phyloP scores from a whole-genome alignment of 164 flowering plant species.

The Saururus chinensis region DNA sequence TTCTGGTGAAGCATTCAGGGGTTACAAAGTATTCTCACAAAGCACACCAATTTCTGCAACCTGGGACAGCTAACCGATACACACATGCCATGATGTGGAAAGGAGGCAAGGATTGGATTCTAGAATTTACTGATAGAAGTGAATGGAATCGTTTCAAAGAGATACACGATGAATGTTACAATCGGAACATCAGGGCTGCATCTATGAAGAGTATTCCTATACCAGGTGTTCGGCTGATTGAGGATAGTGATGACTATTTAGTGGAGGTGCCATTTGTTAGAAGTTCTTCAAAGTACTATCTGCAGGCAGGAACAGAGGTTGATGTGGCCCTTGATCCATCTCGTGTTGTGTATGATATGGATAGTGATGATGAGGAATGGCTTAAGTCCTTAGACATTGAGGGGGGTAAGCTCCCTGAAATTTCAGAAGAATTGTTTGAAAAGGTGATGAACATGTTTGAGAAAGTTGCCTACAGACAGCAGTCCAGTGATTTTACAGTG shows the following conservation, averaged over 20 bases:
- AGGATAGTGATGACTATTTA: conserved; percentile 52
- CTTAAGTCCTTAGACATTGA: conserved; percentile 22
- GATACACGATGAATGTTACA: conserved; percentile 92
- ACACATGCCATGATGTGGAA: conserved; percentile 99
- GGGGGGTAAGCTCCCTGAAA: conserved; percentile 14
- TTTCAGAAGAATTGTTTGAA: conserved; percentile 75
- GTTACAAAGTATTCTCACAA: conserved; percentile 58
- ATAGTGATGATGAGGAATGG: conserved; percentile 91
- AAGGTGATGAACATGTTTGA: conserved; percentile 79
- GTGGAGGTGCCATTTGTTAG: conserved; percentile 44
- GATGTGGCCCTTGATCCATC: conserved; percentile 84
- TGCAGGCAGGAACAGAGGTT: conserved; percentile 69
- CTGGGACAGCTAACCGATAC: conserved; percentile 80
- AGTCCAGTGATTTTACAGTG: conserved; percentile 46
- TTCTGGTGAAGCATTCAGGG: conserved; percentile 64
- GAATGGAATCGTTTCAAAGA: conserved; percentile 90
- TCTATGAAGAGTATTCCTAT: conserved; percentile 84
- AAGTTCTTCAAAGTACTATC: conserved; percentile 43
- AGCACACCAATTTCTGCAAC: conserved; percentile 81
- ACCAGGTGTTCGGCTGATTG: conserved; percentile 79
- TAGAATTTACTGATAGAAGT: conserved; percentile 83
- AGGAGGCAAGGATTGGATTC: conserved; percentile 94
- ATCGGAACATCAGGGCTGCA: conserved; percentile 76
- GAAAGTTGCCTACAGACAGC: conserved; percentile 61
- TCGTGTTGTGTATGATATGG: conserved; percentile 91